Evolutionary conservation across 768 basidiomycete genomes (phyloP), one percentile per base, ranked within the genome.

Genomic region (Suillus fuscotomentosus): DNA sequence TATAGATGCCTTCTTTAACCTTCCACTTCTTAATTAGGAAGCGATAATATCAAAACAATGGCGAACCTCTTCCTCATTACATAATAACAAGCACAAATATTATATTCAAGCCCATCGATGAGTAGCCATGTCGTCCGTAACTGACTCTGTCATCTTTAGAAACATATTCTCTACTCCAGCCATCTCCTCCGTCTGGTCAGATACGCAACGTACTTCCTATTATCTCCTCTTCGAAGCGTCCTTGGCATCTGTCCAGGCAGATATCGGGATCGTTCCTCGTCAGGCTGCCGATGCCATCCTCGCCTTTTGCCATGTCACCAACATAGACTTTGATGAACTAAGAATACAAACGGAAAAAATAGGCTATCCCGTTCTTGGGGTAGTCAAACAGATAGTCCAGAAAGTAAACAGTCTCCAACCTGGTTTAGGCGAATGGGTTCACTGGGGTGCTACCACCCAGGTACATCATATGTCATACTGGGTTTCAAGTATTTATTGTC

Each of bases 361-460:
- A 13, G 82, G 82, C 3, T 82, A 82, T 65, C 81, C 82, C 1
- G 79, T 82, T 3, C 62, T 83, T 42, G 80, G 80, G 43, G 62
- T 83, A 15, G 80, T 82, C 20, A 80, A 77, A 64, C 81, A 82
- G 54, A 71, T 83, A 34, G 81, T 83, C 2, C 74, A 69, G 14
- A 64, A 70, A 57, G 80, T 78, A 22, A 83, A 81, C 60, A 60
- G 53, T 41, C 68, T 65, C 4, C 60, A 71, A 48, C 70, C 70
- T 53, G 77, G 80, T 27, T 66, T 80, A 9, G 82, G 82, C 41
- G 82, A 82, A 69, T 82, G 82, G 80, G 73, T 73, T 20, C 82
- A 83, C 67, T 83, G 80, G 71, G 82, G 82, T 38, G 80, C 81
- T 5, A 83, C 82, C 4, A 83, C 82, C 20, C 82, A 83, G 76